Base-by-base conservation (phyloP, 371 early-diverging fungal genomes). In the Batrachochytrium dendrobatidis region DNA sequence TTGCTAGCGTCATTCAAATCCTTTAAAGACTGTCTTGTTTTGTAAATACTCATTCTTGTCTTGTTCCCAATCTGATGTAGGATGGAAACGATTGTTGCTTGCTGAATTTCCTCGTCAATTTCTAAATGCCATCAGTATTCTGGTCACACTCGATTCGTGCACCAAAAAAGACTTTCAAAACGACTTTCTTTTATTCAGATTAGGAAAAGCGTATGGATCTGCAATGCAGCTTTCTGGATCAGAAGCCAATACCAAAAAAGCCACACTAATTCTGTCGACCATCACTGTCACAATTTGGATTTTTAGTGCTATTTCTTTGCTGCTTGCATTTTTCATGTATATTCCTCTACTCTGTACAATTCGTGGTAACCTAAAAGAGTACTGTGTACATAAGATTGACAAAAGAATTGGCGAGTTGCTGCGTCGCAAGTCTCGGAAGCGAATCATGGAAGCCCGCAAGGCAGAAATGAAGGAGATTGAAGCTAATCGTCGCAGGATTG, bases 301-400 rank as follows among this genome's bases (percentile, higher is more conserved):
- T 12, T 34, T 88, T 17, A 76, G 82, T 22, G 67, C 82, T 34
- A 15, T 85, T 0, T 64, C 63, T 20, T 75, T 87, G 26, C 35
- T 86, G 1, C 32, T 76, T n/a, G 89, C 91, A 3, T 70, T 74
- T 29, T 39, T 89, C 32, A 43, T 90, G n/a, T 93, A 93, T 66
- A 74, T 93, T 28, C 91, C 91, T 4, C 72, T 93, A 48, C 70
- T 90, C 55, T 84, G 80, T 61, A 77, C 80, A 32, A 89, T 93
- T 53, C 84, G 83, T 33, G 94, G 94, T 30, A 93, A 91, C 64
- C 74, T 93, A 53, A 93, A 93, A 65, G 94, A 93, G 66, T 93
- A 86, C 64, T 89, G 89, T 60, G 90, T 90, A 62, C 89, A 90
- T 73, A 89, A 88, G 69, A 86, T 93, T 46, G 94, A 91, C 72